Conservation (phyloP, 1,284 basidiomycete species). For the Exobasidium cylindrosporum region DNA sequence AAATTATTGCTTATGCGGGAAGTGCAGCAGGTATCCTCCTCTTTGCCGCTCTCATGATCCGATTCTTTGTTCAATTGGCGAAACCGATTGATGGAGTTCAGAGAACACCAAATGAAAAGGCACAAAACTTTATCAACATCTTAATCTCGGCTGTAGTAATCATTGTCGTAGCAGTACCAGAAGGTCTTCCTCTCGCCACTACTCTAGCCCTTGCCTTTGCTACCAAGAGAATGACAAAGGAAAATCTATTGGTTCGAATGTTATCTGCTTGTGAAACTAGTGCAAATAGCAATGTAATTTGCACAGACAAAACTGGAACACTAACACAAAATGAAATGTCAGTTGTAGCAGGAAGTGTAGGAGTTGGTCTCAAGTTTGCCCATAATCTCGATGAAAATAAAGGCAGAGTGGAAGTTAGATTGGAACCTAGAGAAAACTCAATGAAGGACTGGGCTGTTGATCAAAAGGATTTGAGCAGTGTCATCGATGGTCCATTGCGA, state of each 20-base stretch:
- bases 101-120: slow-evolving; percentile 75
- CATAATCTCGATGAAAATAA: slow-evolving; percentile 72
- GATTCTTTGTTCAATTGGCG: slow-evolving; percentile 82
- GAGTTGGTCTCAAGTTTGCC: slow-evolving; percentile 90
- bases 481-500: slow-evolving; percentile 66
- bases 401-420: slow-evolving; percentile 60
- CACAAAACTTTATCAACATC: slow-evolving; percentile 86
- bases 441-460: slow-evolving; percentile 71
- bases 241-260: slow-evolving; percentile 90
- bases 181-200: slow-evolving; percentile 92
- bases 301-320: slow-evolving; percentile 87
- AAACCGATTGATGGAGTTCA: slow-evolving; percentile 18
- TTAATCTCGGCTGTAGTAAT: slow-evolving; percentile 92
- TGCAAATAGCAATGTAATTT: slow-evolving; percentile 94
- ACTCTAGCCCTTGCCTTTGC: slow-evolving; percentile 95
- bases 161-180: slow-evolving; percentile 93
- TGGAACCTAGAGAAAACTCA: slow-evolving; percentile 13
- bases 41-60: slow-evolving; percentile 83
- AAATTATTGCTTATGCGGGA: slow-evolving; percentile 88
- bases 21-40: slow-evolving; percentile 76
- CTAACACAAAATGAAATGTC: slow-evolving; percentile 90
- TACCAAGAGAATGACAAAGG: slow-evolving; percentile 91
- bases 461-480: slow-evolving; percentile 60
- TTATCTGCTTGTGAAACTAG: slow-evolving; percentile 96
- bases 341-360: slow-evolving; percentile 90